A percentile compares a stretch with the other conserved stretches of the same genome.
These are phyloP conservation scores for Phytopythium mirpurense DNA, from an alignment of 352 stramenopile genomes.

Conservation along the genomic window DNA sequence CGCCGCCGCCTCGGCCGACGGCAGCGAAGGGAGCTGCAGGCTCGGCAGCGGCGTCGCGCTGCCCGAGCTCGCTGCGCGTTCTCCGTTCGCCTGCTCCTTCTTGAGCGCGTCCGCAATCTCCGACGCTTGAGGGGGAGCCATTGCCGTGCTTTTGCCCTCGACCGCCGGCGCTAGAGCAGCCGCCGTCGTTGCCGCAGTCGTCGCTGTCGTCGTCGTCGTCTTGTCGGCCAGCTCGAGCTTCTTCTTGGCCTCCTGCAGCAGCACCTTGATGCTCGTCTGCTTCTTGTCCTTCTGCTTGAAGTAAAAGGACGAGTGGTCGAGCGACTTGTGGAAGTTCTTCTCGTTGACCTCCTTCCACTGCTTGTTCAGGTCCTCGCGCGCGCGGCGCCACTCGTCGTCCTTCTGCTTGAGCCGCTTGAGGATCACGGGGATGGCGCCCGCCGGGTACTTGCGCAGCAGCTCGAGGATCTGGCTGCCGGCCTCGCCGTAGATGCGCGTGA, in stretches of 20 bases:
- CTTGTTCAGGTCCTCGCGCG: conserved; percentile 93
- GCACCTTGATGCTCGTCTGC: conserved; percentile 91
- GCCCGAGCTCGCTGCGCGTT: conserved; percentile 6
- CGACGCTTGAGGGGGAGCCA: conserved; percentile 38
- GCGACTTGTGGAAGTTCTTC: conserved; percentile 97
- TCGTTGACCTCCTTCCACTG: conserved; percentile 98
- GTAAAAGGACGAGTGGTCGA: conserved; percentile 99
- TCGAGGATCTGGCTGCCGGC: conserved; percentile 89
- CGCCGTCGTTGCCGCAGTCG: conserved; percentile 1
- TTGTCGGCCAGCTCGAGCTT: conserved; percentile 70
- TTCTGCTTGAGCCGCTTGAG: conserved; percentile 98
- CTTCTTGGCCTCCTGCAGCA: conserved; percentile 88
- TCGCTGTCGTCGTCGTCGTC: conserved; percentile 14
- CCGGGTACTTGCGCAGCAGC: conserved; percentile 95
- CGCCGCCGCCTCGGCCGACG: not conserved
- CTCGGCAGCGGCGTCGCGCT: conserved; percentile 20
- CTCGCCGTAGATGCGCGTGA: conserved; percentile 98
- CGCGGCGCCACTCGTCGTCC: conserved; percentile 94
- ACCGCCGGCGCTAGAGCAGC: conserved; percentile 19
- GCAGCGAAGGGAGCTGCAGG: conserved; percentile 1
- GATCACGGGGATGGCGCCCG: conserved; percentile 96
- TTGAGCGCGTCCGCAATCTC: conserved; percentile 61
- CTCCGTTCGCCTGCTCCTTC: conserved; percentile 33
- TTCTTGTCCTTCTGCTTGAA: conserved; percentile 99
- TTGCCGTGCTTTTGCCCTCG: conserved; percentile 1